Conservation (phyloP, 139 green algal genomes). For the Astrephomene gubernaculifera region DNA sequence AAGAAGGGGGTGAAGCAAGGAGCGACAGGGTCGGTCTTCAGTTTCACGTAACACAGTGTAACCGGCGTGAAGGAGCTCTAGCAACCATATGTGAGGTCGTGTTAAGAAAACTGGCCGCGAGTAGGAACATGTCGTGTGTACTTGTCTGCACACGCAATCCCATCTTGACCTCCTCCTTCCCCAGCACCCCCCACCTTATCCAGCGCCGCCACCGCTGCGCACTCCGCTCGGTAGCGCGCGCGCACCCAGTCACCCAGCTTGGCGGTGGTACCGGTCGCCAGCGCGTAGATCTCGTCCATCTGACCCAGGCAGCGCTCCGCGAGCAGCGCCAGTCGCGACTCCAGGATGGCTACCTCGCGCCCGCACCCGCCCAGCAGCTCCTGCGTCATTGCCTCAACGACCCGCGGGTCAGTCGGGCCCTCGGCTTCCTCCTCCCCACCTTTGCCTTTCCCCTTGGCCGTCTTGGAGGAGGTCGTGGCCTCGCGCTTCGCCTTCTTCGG, state of each 20-base stretch:
- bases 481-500: conserved; percentile 40
- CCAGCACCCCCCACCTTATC: conserved; percentile 37
- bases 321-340: conserved; percentile 46
- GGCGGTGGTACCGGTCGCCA: conserved; percentile 26
- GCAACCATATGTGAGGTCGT: no score
- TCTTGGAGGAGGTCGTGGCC: neutral
- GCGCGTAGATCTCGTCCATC: conserved; percentile 37
- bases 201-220: conserved; percentile 76
- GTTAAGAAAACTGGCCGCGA: no score
- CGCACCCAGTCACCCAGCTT: conserved; percentile 63
- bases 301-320: conserved; percentile 35
- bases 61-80: no score
- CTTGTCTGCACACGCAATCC: no score
- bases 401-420: conserved; percentile 18
- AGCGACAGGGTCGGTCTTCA: neutral
- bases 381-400: conserved; percentile 43
- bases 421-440: conserved; percentile 35
- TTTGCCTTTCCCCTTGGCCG: conserved; percentile 35
- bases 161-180: neutral
- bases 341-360: conserved; percentile 57
- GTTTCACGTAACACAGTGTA: no score
- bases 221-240: conserved; percentile 73
- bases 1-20: neutral
- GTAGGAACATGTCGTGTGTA: no score
- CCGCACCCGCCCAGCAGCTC: conserved; percentile 43